Evolutionary conservation across 208 protist species (phyloP).

Genomic region (Leishmania turanica): DNA sequence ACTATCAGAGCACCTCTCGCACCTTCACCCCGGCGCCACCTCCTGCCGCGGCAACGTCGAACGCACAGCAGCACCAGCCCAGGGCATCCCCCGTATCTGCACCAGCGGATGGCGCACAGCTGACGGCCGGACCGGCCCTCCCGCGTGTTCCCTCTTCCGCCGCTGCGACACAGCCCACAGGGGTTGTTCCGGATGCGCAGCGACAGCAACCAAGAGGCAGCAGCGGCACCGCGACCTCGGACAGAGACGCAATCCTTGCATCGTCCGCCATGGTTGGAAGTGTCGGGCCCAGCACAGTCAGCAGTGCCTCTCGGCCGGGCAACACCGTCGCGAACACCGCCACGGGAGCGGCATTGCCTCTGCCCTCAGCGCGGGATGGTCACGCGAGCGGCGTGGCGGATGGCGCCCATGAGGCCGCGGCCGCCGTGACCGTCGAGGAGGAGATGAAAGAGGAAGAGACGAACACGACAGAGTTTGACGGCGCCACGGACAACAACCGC

Average conservation of each 20-base stretch:
- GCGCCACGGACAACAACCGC: conserved; percentile 1
- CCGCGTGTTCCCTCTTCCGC: neutral
- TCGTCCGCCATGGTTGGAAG: neutral
- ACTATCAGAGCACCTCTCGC: conserved; percentile 41
- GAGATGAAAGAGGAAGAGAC: too few relatives aligned
- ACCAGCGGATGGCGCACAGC: neutral
- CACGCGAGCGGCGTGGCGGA: neutral
- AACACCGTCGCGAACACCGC: neutral
- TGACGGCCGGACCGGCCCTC: neutral
- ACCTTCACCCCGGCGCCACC: conserved; percentile 8
- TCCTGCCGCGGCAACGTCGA: neutral
- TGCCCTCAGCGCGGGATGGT: neutral
- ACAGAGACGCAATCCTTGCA: neutral
- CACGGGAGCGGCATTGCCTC: conserved; percentile 4
- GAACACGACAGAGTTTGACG: neutral
- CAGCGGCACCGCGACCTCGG: neutral
- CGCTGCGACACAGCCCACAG: neutral
- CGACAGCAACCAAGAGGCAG: neutral
- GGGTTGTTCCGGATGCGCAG: neutral
- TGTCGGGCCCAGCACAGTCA: neutral
- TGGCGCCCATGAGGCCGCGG: neutral
- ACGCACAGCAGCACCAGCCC: neutral
- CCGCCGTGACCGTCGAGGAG: neutral
- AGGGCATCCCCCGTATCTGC: neutral
- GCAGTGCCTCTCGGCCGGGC: neutral